A percentile compares a stretch with the other conserved stretches of the same genome.
Evolutionary conservation across 495 filamentous ascomycete genomes (phyloP).

Genomic region (Tuber melanosporum): DNA sequence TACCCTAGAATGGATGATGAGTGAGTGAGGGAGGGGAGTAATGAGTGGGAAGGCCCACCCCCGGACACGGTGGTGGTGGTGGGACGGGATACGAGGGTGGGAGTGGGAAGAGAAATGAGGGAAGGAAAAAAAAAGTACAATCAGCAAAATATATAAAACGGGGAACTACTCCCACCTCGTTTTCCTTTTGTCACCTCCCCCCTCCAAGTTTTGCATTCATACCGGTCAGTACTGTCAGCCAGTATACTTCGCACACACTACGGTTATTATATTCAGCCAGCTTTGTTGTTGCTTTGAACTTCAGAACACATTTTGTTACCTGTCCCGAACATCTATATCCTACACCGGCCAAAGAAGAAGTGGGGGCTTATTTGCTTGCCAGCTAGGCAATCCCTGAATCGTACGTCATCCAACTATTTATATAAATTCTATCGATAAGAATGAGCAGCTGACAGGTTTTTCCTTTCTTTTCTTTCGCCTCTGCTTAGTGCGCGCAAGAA

Average conservation of each 20-base stretch:
- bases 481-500: neutral
- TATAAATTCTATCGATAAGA: neutral
- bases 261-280: neutral
- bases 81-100: neutral
- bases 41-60: neutral
- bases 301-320: neutral
- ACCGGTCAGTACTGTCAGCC: neutral
- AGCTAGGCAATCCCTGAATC: neutral
- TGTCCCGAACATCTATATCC: neutral
- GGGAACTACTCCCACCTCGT: neutral
- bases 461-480: neutral
- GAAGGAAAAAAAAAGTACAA: neutral
- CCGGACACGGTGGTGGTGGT: neutral
- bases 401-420: conserved; percentile 3
- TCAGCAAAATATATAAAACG: neutral
- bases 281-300: neutral
- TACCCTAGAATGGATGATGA: neutral
- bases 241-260: neutral
- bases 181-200: neutral
- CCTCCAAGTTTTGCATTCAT: neutral
- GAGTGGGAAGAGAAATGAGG: neutral
- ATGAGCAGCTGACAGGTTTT: neutral
- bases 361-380: neutral
- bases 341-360: neutral
- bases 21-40: neutral